Base-by-base conservation (phyloP, 1,284 basidiomycete species). In the Ustilago tritici region DNA sequence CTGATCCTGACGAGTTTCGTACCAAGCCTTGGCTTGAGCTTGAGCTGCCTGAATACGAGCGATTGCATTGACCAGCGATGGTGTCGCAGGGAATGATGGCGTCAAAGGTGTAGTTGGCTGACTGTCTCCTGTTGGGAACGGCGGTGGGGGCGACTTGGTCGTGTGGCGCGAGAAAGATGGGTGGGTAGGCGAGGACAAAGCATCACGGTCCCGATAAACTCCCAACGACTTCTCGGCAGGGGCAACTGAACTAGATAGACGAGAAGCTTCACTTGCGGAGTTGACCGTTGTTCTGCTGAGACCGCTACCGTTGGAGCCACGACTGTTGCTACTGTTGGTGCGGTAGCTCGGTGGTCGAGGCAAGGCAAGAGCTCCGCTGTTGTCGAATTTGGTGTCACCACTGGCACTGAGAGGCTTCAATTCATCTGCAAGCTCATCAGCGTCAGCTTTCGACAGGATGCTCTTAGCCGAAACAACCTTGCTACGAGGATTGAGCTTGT, bases 41-140 rank as follows among this genome's bases (percentile, higher is more conserved):
- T 83, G 82, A 31, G 82, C 82, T 3, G 61, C 62, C 61, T 83
- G 82, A 23, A 83, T 83, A 3, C 82, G 69, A 7, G 70, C 71
- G 50, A 83, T 82, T 12, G 82, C 82, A 40, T 83, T 83, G 32
- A 83, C 66, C 2, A 83, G 65, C 12, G 70, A 76, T 2, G 82
- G 82, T 19, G 82, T 83, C 3, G 82, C 82, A 0, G 79, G 72
- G 9, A 83, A 68, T 7, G 59, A 52, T 31, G 78, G 58, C 5
- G 50, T 35, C 15, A 65, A 14, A 2, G 61, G 56, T 10, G 66
- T 53, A 8, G 52, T 4, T 10, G 58, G 36, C 6, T 55, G 23
- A 19, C 53, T 46, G 5, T 50, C 49, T 4, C 28, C 49, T 31
- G 38, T 53, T 11, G 65, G 60, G 54, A 71, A 72, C 3, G 69